A percentile compares a stretch with the other conserved stretches of the same genome.
Evolutionary conservation across 768 basidiomycete genomes (phyloP).

Genomic region (Termitomyces heimii): DNA sequence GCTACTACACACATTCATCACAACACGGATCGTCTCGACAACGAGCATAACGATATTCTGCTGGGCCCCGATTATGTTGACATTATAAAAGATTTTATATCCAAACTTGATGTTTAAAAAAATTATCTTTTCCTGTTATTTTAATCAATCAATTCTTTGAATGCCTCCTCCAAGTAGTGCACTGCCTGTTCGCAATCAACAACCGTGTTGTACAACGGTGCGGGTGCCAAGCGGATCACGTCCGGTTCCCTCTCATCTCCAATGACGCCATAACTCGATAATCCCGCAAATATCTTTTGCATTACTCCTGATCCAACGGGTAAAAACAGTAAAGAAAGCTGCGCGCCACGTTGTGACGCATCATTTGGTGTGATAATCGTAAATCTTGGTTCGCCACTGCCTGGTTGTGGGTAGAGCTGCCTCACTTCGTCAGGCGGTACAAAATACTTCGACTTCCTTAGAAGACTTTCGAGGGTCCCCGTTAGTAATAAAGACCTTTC

Average conservation of each 20-base stretch:
- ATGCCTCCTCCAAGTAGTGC: constrained; percentile 53
- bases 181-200: constrained; percentile 73
- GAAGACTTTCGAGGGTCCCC: constrained; percentile 55
- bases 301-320: constrained; percentile 59
- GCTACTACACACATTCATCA: constrained; percentile 16
- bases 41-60: constrained; percentile 54
- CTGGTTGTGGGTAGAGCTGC: constrained; percentile 20
- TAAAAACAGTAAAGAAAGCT: constrained; percentile 82
- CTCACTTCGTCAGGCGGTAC: constrained; percentile 35
- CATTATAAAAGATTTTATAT: constrained; percentile 39
- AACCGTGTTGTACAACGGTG: constrained; percentile 81
- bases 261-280: constrained; percentile 71
- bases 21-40: constrained; percentile 35
- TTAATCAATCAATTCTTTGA: constrained; percentile 21
- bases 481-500: constrained; percentile 71
- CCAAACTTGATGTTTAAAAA: neutral
- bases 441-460: constrained; percentile 61
- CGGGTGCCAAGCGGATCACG: constrained; percentile 85
- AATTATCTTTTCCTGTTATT: neutral
- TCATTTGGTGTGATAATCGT: constrained; percentile 88
- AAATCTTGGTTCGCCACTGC: constrained; percentile 44
- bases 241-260: constrained; percentile 91
- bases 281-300: constrained; percentile 55
- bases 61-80: constrained; percentile 33
- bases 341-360: constrained; percentile 68